Percentiles rank a stretch among this genome's conserved stretches.
Evolutionary conservation across 2,329 filamentous ascomycete genomes (phyloP).

Genomic region (Aspergillus pseudonomiae): DNA sequence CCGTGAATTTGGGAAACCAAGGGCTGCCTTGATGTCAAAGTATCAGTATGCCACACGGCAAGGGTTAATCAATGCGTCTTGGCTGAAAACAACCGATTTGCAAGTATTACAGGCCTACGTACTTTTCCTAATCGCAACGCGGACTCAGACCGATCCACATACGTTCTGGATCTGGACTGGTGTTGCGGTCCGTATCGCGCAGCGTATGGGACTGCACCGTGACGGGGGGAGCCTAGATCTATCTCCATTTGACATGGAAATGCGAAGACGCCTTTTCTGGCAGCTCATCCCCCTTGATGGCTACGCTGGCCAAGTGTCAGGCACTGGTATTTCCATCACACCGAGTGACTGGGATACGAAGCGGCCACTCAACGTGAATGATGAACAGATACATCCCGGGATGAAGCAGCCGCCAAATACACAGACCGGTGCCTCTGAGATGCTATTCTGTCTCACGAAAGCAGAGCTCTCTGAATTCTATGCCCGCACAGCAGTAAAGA

Average conservation of each 20-base stretch:
- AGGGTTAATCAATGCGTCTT: slow-evolving; percentile 22
- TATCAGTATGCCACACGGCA: slow-evolving; percentile 14
- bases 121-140: slow-evolving; percentile 30
- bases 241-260: slow-evolving; percentile 50
- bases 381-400: slow-evolving; percentile 41
- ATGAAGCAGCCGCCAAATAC: slow-evolving; percentile 46
- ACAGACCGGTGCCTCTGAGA: slow-evolving; percentile 47
- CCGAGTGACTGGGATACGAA: slow-evolving; percentile 25
- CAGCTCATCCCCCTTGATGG: slow-evolving; percentile 28
- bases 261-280: slow-evolving; percentile 32
- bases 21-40: slow-evolving; percentile 9
- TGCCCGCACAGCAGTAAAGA: slow-evolving; percentile 15
- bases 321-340: slow-evolving; percentile 22
- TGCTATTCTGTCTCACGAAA: slow-evolving; percentile 40
- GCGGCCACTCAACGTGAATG: slow-evolving; percentile 46
- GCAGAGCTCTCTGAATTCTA: slow-evolving; percentile 32
- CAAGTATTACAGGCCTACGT: slow-evolving; percentile 20
- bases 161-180: slow-evolving; percentile 57
- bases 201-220: slow-evolving; percentile 52
- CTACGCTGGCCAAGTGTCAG: slow-evolving; percentile 33
- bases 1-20: slow-evolving; percentile 1
- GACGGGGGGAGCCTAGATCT: slow-evolving; percentile 50
- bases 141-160: slow-evolving; percentile 46
- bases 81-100: slow-evolving; percentile 20
- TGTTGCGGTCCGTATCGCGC: slow-evolving; percentile 48